Evolutionary conservation across 2,329 filamentous ascomycete species (phyloP).

Genomic region (Fusarium miscanthi): DNA sequence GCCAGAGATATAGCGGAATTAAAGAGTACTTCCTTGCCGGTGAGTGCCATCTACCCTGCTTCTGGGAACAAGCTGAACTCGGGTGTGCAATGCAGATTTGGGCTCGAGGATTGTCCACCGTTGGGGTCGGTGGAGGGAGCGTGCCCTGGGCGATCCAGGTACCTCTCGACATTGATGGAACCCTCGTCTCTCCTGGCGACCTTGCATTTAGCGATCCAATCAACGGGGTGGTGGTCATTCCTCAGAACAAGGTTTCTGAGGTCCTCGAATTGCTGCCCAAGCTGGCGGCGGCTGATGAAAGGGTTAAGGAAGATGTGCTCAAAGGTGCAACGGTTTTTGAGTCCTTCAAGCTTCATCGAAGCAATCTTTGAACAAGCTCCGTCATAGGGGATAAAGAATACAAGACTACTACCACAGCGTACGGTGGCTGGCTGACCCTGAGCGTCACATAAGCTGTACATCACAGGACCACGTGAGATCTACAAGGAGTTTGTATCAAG

Average conservation of each 20-base stretch:
- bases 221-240: conserved; percentile 78
- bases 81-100: conserved; percentile 58
- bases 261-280: conserved; percentile 70
- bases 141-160: conserved; percentile 66
- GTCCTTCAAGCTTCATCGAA: conserved; percentile 70
- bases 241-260: conserved; percentile 66
- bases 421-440: not conserved
- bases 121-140: conserved; percentile 67
- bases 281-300: conserved; percentile 63
- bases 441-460: conserved; percentile 2
- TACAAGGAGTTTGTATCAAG: conserved; percentile 22
- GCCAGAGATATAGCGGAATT: conserved; percentile 74
- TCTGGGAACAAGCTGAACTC: conserved; percentile 24
- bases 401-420: not conserved
- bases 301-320: conserved; percentile 73
- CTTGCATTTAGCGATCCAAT: conserved; percentile 75
- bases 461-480: conserved; percentile 10
- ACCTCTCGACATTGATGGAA: conserved; percentile 57
- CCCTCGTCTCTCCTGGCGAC: conserved; percentile 66
- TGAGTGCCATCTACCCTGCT: conserved; percentile 51
- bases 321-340: conserved; percentile 71
- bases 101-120: conserved; percentile 66
- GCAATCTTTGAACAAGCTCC: conserved; percentile 44
- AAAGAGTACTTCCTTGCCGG: conserved; percentile 64
- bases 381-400: not conserved